phyloP scores from a whole-genome alignment of 2,329 filamentous ascomycete species.

The Plenodomus lindquistii region DNA sequence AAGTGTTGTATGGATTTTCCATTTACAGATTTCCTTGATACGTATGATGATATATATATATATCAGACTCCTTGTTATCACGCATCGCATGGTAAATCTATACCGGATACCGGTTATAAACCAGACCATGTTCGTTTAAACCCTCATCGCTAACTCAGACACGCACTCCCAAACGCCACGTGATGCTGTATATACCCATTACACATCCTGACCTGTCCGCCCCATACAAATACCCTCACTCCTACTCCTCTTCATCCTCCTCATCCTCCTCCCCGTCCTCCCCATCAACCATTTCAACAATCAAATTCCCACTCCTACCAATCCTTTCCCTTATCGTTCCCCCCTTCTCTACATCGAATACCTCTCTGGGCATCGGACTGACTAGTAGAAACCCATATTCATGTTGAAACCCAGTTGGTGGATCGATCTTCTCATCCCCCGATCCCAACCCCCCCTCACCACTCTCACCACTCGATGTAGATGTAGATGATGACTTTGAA shows the following conservation, averaged over 20 bases:
- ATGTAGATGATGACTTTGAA: slow-evolving; percentile 43
- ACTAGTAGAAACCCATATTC: slow-evolving; percentile 84
- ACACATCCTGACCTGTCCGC: neutral
- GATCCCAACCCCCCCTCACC: too few species aligned
- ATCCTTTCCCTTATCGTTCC: slow-evolving; percentile 73
- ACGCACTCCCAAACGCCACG: too few species aligned
- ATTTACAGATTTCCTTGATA: too few species aligned
- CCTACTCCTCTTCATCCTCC: slow-evolving; percentile 7
- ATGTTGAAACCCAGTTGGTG: slow-evolving; percentile 75
- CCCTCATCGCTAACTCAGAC: too few species aligned
- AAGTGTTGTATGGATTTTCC: too few species aligned
- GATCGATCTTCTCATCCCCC: slow-evolving; percentile 38
- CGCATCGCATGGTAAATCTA: too few species aligned
- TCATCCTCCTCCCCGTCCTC: slow-evolving; percentile 57
- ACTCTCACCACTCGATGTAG: too few species aligned
- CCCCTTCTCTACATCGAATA: slow-evolving; percentile 70
- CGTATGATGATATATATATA: too few species aligned
- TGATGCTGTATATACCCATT: neutral
- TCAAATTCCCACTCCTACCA: slow-evolving; percentile 81
- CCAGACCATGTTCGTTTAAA: too few species aligned
- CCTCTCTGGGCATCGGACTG: slow-evolving; percentile 79
- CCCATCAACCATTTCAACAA: slow-evolving; percentile 74
- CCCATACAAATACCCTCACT: neutral
- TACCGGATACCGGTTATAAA: too few species aligned
- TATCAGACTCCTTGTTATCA: too few species aligned